Conservation (phyloP, 2,329 filamentous ascomycete genomes). For the Fusarium solani-melongenae region DNA sequence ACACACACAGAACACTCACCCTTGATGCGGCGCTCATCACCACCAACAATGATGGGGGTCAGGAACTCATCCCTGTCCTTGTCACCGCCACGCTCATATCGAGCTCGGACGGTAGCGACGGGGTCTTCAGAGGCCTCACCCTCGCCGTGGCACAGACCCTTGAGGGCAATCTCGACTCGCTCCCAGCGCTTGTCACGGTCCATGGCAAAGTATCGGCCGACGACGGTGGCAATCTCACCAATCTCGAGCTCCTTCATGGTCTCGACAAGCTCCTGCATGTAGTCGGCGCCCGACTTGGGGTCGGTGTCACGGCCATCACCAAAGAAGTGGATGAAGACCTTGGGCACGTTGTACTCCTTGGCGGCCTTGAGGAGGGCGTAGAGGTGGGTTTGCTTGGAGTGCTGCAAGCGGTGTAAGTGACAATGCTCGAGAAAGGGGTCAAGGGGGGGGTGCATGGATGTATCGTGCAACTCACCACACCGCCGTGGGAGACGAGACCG, state of each 20-base stretch:
- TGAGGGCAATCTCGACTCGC: constrained; percentile 87
- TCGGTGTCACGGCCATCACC: constrained; percentile 98
- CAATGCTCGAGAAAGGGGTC: background rate
- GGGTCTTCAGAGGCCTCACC: constrained; percentile 88
- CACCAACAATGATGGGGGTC: constrained; percentile 95
- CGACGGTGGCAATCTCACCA: constrained; percentile 90
- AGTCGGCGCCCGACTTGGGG: constrained; percentile 89
- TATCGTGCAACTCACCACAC: constrained; percentile 70
- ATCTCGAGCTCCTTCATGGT: constrained; percentile 85
- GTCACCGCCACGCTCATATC: constrained; percentile 77
- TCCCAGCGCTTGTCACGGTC: constrained; percentile 99
- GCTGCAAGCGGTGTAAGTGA: constrained; percentile 58
- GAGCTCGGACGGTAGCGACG: constrained; percentile 85
- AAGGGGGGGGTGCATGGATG: background rate
- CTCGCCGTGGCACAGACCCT: constrained; percentile 86
- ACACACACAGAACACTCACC: constrained; percentile 60
- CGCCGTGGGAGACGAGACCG: constrained; percentile 93
- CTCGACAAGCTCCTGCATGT: constrained; percentile 87
- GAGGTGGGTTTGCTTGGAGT: constrained; percentile 95
- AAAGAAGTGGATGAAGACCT: constrained; percentile 99
- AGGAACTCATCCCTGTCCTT: constrained; percentile 95
- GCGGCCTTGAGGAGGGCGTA: constrained; percentile 88
- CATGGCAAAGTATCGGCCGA: constrained; percentile 98
- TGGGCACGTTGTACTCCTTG: constrained; percentile 85
- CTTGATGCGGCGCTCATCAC: constrained; percentile 86